Base-by-base conservation (phyloP, 257 asterid genomes). In the Vinca minor region DNA sequence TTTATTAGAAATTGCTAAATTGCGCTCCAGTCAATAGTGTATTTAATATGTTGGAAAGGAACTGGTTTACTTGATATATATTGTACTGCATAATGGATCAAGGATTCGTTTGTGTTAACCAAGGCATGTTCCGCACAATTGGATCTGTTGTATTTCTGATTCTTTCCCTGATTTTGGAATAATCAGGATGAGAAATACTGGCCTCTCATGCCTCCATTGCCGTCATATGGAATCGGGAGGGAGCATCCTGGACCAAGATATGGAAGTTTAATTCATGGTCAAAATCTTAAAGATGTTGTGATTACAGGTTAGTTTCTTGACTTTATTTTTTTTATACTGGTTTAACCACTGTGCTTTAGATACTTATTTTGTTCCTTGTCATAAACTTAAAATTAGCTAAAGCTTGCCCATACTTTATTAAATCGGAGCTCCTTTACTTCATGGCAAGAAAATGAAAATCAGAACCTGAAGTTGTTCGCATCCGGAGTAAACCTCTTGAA, bases 181-280 rank as follows among this genome's bases (percentile, higher is more conserved):
- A 45, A 65, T 59, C 83, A 89, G 96, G 94, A 89, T 69, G 94
- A 81, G 78, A 87, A 74, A 67, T 81, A 86, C 78, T 91, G 98
- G 98, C 88, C 94, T 72, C 87, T 91, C 63, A 74, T 91, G 96
- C 95, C 98, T 71, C 98, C 98, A 9, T 69, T 91, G 81, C 98
- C 98, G 34, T 86, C 98, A 42, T 91, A 91, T 73, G 98, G 98
- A 44, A 76, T 79, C 25, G 98, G 98, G 48, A 84, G 98, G 81
- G 98, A 91, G 72, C 98, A 84, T 75, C 87, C 81, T 12, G 96
- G 98, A 65, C 88, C 96, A 46, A 80, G 98, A 66, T 91, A 88
- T 79, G 96, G 98, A 74, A 91, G 98, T 75, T 79, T 91, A 69
- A 88, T 91, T 71, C 98, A 91, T 65, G 98, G 98, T 57, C 96